Percentiles rank a stretch among this genome's conserved stretches.
phyloP scores from a whole-genome alignment of 371 early-diverging fungal species.

The Fennellomyces sp. region DNA sequence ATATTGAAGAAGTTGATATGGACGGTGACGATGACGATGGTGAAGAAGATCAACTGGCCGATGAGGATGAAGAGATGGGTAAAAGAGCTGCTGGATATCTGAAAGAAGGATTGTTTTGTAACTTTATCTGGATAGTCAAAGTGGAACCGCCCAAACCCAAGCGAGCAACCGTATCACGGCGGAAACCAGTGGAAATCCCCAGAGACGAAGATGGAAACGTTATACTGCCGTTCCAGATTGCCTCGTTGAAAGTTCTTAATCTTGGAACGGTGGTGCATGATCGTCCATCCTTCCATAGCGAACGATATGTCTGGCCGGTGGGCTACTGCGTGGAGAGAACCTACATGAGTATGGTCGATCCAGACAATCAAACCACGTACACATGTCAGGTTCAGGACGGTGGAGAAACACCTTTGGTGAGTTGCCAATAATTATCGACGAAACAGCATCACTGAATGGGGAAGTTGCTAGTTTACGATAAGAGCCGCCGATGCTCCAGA shows the following conservation, averaged over 20 bases:
- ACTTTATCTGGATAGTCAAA: not conserved
- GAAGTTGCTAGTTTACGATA: constrained; percentile 65
- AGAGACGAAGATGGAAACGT: constrained; percentile 67
- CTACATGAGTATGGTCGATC: constrained; percentile 79
- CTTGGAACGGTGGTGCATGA: constrained; percentile 78
- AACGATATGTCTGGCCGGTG: constrained; percentile 31
- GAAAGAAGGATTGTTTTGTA: not conserved
- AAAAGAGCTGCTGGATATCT: not conserved
- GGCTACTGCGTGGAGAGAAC: constrained; percentile 38
- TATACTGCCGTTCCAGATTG: constrained; percentile 73
- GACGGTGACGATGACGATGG: constrained; percentile 13
- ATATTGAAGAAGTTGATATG: constrained; percentile 13
- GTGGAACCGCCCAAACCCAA: constrained; percentile 5
- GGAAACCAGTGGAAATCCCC: constrained; percentile 44
- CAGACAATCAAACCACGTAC: constrained; percentile 63
- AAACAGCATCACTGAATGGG: not conserved
- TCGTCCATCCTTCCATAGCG: constrained; percentile 65
- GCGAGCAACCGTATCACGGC: constrained; percentile 10
- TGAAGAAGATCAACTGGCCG: constrained; percentile 18
- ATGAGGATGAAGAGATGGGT: constrained; percentile 27
- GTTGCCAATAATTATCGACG: not conserved
- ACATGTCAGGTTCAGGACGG: constrained; percentile 81
- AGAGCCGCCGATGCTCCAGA: constrained; percentile 71
- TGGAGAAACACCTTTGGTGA: constrained; percentile 72
- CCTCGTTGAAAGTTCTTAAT: constrained; percentile 65